These are phyloP conservation scores for Claviceps lovelessii DNA, from an alignment of 2,329 filamentous ascomycete species.

Conservation along the genomic window DNA sequence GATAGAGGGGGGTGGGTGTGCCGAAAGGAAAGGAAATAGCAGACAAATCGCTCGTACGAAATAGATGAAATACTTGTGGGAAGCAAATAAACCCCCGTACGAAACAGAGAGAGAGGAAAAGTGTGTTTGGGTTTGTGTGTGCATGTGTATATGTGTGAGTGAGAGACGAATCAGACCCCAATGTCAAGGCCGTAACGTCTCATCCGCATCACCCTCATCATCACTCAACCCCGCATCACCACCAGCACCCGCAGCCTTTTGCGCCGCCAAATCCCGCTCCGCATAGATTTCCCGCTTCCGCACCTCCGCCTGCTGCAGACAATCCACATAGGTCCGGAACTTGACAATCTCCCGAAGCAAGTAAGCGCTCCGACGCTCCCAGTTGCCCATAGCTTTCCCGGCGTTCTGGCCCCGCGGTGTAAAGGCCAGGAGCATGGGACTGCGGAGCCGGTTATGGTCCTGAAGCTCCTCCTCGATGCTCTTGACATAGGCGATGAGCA, in stretches of 20 bases:
- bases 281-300: slow-evolving; percentile 58
- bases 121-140: too few relatives aligned
- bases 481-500: slow-evolving; percentile 64
- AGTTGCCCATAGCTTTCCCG: slow-evolving; percentile 79
- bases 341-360: slow-evolving; percentile 89
- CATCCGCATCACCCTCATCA: slow-evolving; percentile 22
- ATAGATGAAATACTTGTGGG: too few relatives aligned
- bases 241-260: slow-evolving; percentile 29
- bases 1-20: too few relatives aligned
- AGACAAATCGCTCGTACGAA: too few relatives aligned
- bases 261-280: slow-evolving; percentile 37
- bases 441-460: slow-evolving; percentile 74
- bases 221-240: slow-evolving; percentile 22
- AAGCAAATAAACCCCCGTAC: too few relatives aligned
- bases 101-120: too few relatives aligned
- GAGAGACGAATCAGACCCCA: too few relatives aligned
- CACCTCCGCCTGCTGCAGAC: slow-evolving; percentile 54
- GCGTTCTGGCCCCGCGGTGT: slow-evolving; percentile 71
- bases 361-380: slow-evolving; percentile 91
- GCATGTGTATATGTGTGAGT: too few relatives aligned
- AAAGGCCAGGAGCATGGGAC: slow-evolving; percentile 79
- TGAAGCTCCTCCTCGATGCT: slow-evolving; percentile 76
- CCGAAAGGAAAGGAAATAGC: neutral
- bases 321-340: slow-evolving; percentile 89
- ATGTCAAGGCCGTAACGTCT: slow-evolving; percentile 19